Conservation (phyloP, 192 early-diverging fungal genomes). For the Phlyctochytrium planicorne region DNA sequence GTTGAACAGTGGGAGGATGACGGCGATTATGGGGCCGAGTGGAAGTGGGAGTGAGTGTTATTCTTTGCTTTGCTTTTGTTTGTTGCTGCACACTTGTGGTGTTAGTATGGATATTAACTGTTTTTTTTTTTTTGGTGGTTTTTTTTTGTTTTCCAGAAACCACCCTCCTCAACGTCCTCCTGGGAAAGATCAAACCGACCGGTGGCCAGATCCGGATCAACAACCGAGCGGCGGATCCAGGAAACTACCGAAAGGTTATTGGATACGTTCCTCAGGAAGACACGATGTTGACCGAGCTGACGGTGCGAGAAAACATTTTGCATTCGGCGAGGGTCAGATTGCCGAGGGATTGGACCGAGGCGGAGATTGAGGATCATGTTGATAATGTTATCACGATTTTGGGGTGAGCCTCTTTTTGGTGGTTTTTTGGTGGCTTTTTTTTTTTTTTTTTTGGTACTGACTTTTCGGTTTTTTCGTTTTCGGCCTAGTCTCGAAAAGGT, state of each 20-base stretch:
- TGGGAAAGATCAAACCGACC: slow-evolving; percentile 36
- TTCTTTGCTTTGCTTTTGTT: no score
- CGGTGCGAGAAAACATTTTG: slow-evolving; percentile 41
- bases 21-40: slow-evolving; percentile 89
- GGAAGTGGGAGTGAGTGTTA: slow-evolving; percentile 71
- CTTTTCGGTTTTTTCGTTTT: background rate
- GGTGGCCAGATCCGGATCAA: slow-evolving; percentile 39
- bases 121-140: background rate
- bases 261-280: slow-evolving; percentile 52
- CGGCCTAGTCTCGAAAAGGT: slow-evolving; percentile 43
- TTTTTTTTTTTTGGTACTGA: no score
- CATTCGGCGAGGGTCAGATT: slow-evolving; percentile 69
- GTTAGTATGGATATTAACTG: no score
- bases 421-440: no score
- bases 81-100: no score
- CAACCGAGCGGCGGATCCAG: slow-evolving; percentile 32
- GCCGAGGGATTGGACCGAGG: slow-evolving; percentile 37
- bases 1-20: slow-evolving; percentile 68
- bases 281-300: slow-evolving; percentile 40
- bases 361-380: slow-evolving; percentile 28
- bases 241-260: slow-evolving; percentile 41
- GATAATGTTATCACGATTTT: background rate
- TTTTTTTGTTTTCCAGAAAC: slow-evolving; percentile 25
- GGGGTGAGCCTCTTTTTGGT: background rate
- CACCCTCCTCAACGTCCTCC: slow-evolving; percentile 47